Base-by-base conservation (phyloP, 371 early-diverging fungal genomes). In the Mortierella sp. region DNA sequence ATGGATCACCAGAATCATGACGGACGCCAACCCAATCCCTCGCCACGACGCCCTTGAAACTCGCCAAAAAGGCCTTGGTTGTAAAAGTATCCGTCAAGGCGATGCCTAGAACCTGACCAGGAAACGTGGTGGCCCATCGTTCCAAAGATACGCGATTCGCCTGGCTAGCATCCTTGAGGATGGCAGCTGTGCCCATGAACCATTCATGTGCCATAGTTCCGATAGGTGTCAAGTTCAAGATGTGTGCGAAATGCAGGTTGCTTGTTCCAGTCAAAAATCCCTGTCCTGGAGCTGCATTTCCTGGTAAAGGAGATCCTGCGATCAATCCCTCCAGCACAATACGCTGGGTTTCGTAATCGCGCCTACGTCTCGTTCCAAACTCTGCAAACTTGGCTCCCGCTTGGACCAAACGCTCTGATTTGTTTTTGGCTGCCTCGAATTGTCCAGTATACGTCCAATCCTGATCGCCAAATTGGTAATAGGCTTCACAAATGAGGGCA, bases 141-240 rank as follows among this genome's bases (percentile, higher is more conserved):
- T 83, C 63, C 33, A 94, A 65, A 3, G 94, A 90, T 36, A 86
- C 80, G 10, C 82, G 81, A 66, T 94, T 94, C 2, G 91, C 94
- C 52, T 87, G 84, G 38, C 86, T 69, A 9, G 93, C 85, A 21
- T 88, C 90, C 50, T 88, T 88, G 55, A 94, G 72, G 15, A 80
- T 80, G 10, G 93, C 94, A 9, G 93, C 91, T n/a, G 89, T 80
- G 1, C 89, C 95, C 94, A 94, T 94, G 66, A 89, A 92, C 87
- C 92, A 94, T 62, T 94, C 95, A 76, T 94, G 95, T 0, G 92
- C 91, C 86, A 94, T 88, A 1, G 95, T 94, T 16, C 95, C 95
- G 68, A 93, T 88, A 3, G 92, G 89, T 8, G 70, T 32, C n/a
- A 92, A 58, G 40, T 83, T 76, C 75, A 92, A 90, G 63, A 89